phyloP scores from a whole-genome alignment of 768 basidiomycete species.

The Lentinula edodes region DNA sequence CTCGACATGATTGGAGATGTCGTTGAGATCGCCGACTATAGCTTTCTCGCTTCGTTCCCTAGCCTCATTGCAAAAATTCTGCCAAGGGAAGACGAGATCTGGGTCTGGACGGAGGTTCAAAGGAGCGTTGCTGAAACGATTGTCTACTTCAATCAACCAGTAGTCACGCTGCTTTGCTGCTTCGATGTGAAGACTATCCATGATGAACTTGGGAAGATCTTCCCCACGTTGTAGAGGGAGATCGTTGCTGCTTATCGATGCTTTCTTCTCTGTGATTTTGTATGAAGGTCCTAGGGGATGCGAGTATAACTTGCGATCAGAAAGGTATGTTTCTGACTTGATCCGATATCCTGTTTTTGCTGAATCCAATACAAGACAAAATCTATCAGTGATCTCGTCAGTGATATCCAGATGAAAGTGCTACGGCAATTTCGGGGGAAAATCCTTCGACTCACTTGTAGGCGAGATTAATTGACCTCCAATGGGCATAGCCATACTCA shows the following conservation, averaged over 20 bases:
- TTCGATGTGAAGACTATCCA: slow-evolving; percentile 19
- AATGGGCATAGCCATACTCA: slow-evolving; percentile 42
- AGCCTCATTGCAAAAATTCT: slow-evolving; percentile 10
- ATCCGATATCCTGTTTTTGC: slow-evolving; percentile 50
- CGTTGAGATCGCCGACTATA: slow-evolving; percentile 24
- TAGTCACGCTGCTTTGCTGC: slow-evolving; percentile 10
- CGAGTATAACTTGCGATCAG: too few species aligned
- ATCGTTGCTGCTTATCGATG: slow-evolving; percentile 7
- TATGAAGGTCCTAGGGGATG: too few species aligned
- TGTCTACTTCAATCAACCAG: slow-evolving; percentile 11
- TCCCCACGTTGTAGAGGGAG: slow-evolving; percentile 8
- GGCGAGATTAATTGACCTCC: slow-evolving; percentile 38
- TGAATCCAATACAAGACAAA: slow-evolving; percentile 52
- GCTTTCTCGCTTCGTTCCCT: slow-evolving; percentile 11
- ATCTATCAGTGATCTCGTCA: slow-evolving; percentile 21
- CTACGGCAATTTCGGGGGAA: neutral
- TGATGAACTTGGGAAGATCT: slow-evolving; percentile 19
- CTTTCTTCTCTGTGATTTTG: slow-evolving; percentile 13
- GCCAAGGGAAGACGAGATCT: slow-evolving; percentile 1
- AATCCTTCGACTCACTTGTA: slow-evolving; percentile 33
- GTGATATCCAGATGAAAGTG: neutral
- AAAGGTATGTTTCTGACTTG: too few species aligned
- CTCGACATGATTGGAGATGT: slow-evolving; percentile 37
- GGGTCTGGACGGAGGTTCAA: neutral
- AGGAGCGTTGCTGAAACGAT: neutral